phyloP scores from a whole-genome alignment of 495 filamentous ascomycete genomes.

The Choiromyces venosus region DNA sequence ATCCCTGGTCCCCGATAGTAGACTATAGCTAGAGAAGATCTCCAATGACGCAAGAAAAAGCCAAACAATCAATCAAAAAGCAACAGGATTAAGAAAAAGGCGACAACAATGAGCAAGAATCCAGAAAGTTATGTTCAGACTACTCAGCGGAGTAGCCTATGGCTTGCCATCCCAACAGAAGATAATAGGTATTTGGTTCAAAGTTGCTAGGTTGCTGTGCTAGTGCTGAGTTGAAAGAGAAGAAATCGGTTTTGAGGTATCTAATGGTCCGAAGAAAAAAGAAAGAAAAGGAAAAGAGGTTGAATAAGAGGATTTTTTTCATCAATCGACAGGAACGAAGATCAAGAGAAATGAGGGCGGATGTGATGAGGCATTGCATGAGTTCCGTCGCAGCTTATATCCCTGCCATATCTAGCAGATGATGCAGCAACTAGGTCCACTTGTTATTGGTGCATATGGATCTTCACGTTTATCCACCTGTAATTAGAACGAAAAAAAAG shows the following conservation, averaged over 20 bases:
- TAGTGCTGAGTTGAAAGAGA: constrained; percentile 12
- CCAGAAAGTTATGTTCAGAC: constrained; percentile 21
- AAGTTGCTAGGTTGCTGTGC: constrained; percentile 19
- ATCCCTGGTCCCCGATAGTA: constrained; percentile 15
- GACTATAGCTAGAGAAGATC: constrained; percentile 20
- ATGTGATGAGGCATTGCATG: constrained; percentile 32
- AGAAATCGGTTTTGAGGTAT: constrained; percentile 13
- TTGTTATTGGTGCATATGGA: constrained; percentile 91
- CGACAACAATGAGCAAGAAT: constrained; percentile 19
- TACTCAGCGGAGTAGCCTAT: constrained; percentile 11
- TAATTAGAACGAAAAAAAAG: constrained; percentile 17
- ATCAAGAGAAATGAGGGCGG: constrained; percentile 39
- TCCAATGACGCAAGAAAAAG: constrained; percentile 14
- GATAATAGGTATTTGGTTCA: constrained; percentile 7
- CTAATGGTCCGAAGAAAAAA: constrained; percentile 25
- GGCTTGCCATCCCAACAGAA: constrained; percentile 9
- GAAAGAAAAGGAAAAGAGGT: constrained; percentile 41
- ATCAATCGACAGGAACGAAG: not conserved
- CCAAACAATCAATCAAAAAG: constrained; percentile 16
- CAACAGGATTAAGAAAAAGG: constrained; percentile 20
- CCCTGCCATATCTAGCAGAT: constrained; percentile 51
- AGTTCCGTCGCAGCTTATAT: constrained; percentile 28
- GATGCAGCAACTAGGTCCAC: constrained; percentile 73
- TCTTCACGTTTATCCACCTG: constrained; percentile 86
- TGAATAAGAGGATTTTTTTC: constrained; percentile 60